Evolutionary conservation across 202 grass and related monocot genomes (phyloP).

Genomic region (Zoysia matrella): DNA sequence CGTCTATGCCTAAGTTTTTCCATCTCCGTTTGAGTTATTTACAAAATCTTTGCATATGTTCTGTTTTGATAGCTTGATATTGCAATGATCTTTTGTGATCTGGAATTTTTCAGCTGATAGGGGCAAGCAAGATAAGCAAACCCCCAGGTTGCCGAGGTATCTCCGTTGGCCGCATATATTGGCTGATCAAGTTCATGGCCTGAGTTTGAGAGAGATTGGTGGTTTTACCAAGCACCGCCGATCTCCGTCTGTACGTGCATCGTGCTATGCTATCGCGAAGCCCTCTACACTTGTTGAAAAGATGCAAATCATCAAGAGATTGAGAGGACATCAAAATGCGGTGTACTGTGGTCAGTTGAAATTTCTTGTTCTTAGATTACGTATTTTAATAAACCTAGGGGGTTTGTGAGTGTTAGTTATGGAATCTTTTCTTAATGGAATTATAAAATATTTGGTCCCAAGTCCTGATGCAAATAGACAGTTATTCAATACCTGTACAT

Average conservation of each 20-base stretch:
- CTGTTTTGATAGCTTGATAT: slow-evolving; percentile 39
- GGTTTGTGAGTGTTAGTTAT: background rate
- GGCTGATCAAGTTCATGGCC: slow-evolving; percentile 88
- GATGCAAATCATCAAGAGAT: slow-evolving; percentile 97
- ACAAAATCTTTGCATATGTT: slow-evolving; percentile 17
- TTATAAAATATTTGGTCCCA: background rate
- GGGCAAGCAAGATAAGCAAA: slow-evolving; percentile 54
- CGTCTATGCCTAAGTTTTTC: background rate
- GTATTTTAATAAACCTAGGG: background rate
- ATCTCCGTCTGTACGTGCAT: slow-evolving; percentile 89
- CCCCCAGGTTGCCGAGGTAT: slow-evolving; percentile 63
- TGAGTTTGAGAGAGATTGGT: slow-evolving; percentile 95
- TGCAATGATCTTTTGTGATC: background rate
- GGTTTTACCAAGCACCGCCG: slow-evolving; percentile 90
- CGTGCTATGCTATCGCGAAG: slow-evolving; percentile 95
- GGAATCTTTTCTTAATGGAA: background rate
- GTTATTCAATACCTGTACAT: slow-evolving; percentile 4
- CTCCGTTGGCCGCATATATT: slow-evolving; percentile 96
- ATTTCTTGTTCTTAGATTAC: slow-evolving; percentile 35
- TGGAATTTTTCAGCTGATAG: slow-evolving; percentile 71
- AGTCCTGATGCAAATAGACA: background rate
- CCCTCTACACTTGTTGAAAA: slow-evolving; percentile 95
- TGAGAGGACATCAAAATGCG: slow-evolving; percentile 94
- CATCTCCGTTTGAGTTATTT: slow-evolving; percentile 8
- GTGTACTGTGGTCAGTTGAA: slow-evolving; percentile 88